A percentile compares a stretch with the other conserved stretches of the same genome.
Evolutionary conservation across 2,329 filamentous ascomycete species (phyloP).

Genomic region (Tothia fuscella): DNA sequence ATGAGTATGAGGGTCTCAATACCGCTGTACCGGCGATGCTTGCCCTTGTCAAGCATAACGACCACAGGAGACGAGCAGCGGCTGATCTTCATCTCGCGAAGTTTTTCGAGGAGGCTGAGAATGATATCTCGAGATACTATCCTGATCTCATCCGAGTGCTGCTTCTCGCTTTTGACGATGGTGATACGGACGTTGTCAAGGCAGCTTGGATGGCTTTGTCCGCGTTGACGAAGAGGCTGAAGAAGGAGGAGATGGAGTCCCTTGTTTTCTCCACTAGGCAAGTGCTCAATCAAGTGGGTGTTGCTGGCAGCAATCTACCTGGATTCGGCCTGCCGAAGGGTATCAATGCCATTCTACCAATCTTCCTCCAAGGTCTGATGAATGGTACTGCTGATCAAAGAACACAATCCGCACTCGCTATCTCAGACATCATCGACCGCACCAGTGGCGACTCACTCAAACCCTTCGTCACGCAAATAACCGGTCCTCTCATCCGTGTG

Average conservation of each 20-base stretch:
- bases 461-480: slow-evolving; percentile 94
- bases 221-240: slow-evolving; percentile 76
- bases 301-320: slow-evolving; percentile 69
- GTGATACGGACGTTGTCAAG: slow-evolving; percentile 74
- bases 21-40: slow-evolving; percentile 91
- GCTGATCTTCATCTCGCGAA: slow-evolving; percentile 70
- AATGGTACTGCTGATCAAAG: slow-evolving; percentile 89
- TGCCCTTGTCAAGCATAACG: slow-evolving; percentile 78
- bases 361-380: slow-evolving; percentile 96
- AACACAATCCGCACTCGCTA: slow-evolving; percentile 80
- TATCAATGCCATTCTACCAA: slow-evolving; percentile 89
- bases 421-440: slow-evolving; percentile 90
- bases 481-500: slow-evolving; percentile 91
- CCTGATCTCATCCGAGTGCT: slow-evolving; percentile 87
- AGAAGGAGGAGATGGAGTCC: slow-evolving; percentile 96
- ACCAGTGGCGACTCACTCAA: slow-evolving; percentile 79
- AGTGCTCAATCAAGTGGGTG: slow-evolving; percentile 76
- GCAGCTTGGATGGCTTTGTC: slow-evolving; percentile 77
- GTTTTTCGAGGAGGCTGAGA: slow-evolving; percentile 69
- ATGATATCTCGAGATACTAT: slow-evolving; percentile 93
- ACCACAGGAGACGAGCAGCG: slow-evolving; percentile 69
- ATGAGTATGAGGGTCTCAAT: slow-evolving; percentile 92
- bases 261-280: slow-evolving; percentile 78
- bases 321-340: slow-evolving; percentile 91
- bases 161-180: slow-evolving; percentile 83